Conservation (phyloP, 169 alveolate species). For the Plasmodium relictum region DNA sequence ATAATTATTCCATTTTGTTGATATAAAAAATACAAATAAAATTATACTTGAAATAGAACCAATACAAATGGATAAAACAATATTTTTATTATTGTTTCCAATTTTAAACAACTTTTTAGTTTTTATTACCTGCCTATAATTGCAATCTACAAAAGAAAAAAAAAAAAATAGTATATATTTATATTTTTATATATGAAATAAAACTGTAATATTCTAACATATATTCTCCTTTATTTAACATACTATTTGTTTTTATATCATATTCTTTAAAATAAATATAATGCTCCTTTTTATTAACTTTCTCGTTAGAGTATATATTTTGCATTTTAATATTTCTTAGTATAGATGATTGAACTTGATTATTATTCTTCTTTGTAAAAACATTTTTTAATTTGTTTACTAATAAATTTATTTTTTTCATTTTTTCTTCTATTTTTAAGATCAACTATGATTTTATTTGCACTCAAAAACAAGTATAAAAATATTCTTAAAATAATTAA, state of each 20-base stretch:
- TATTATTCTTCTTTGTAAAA: constrained; percentile 21
- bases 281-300: constrained; percentile 73
- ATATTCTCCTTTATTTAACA: neutral
- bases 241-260: constrained; percentile 68
- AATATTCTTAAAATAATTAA: neutral
- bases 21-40: constrained; percentile 40
- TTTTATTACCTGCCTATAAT: constrained; percentile 30
- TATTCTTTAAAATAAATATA: constrained; percentile 71
- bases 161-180: neutral
- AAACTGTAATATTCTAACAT: too few relatives aligned
- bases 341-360: constrained; percentile 31
- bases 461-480: too few relatives aligned
- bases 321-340: constrained; percentile 67
- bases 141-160: constrained; percentile 18
- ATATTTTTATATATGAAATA: neutral
- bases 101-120: constrained; percentile 45
- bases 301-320: constrained; percentile 59
- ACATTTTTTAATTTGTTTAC: constrained; percentile 21
- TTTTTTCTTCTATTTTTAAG: constrained; percentile 24
- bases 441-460: neutral
- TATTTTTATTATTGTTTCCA: constrained; percentile 27
- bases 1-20: constrained; percentile 59
- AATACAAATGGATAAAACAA: constrained; percentile 22
- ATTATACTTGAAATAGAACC: constrained; percentile 52
- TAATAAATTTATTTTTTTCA: constrained; percentile 32